Evolutionary conservation across 495 filamentous ascomycete genomes (phyloP).

Genomic region (Penicillium riverlandense): DNA sequence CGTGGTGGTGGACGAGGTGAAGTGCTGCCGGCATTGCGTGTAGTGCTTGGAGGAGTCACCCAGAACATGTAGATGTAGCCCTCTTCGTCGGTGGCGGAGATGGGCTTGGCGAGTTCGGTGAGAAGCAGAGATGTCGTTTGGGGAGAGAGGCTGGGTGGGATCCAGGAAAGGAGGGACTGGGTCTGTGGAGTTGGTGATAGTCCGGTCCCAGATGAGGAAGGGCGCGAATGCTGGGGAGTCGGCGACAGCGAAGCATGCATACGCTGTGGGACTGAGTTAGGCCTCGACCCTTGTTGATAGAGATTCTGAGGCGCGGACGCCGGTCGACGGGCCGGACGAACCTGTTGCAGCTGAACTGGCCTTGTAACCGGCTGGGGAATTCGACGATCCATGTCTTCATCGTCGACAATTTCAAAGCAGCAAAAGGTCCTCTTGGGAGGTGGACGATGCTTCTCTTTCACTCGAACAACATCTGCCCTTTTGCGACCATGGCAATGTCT

Average conservation of each 20-base stretch:
- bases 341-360: slow-evolving; percentile 9
- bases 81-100: slow-evolving; percentile 68
- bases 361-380: slow-evolving; percentile 3
- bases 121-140: slow-evolving; percentile 59
- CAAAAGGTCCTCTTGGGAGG: slow-evolving; percentile 21
- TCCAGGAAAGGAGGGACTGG: slow-evolving; percentile 50
- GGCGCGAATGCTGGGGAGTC: no score
- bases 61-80: slow-evolving; percentile 99
- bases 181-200: slow-evolving; percentile 24
- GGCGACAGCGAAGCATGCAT: no score
- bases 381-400: slow-evolving; percentile 8
- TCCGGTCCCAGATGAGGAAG: background rate
- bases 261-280: background rate
- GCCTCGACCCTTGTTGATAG: slow-evolving; percentile 2
- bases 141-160: slow-evolving; percentile 55
- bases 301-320: slow-evolving; percentile 4
- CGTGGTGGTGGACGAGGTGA: slow-evolving; percentile 35
- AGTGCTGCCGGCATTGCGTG: slow-evolving; percentile 13
- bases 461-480: slow-evolving; percentile 9
- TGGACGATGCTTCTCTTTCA: slow-evolving; percentile 13
- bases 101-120: slow-evolving; percentile 73
- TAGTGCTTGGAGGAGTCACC: slow-evolving; percentile 53
- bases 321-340: slow-evolving; percentile 13
- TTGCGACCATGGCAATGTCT: slow-evolving; percentile 6
- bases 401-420: slow-evolving; percentile 27